Conservation (phyloP, 2,329 filamentous ascomycete genomes). For the Pseudohalonectria lignicola region DNA sequence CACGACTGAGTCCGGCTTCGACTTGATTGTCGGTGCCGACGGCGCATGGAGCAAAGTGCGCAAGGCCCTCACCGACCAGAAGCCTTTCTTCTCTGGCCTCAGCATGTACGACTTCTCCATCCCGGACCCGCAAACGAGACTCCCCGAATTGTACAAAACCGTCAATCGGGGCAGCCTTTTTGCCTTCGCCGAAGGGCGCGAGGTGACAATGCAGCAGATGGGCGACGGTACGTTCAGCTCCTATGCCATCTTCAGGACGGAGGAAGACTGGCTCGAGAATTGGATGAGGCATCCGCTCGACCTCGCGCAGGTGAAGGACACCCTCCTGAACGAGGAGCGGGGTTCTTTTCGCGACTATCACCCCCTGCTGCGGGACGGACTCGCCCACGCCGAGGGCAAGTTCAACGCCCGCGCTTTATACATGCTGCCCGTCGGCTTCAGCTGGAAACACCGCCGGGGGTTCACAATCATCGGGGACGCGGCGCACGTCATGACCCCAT, state of each 20-base stretch:
- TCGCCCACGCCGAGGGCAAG: conserved; percentile 26
- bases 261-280: conserved; percentile 25
- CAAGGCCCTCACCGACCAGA: conserved; percentile 20
- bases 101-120: conserved; percentile 29
- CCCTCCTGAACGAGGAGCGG: conserved; percentile 16
- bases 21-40: conserved; percentile 23
- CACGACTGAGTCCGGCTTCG: conserved; percentile 21
- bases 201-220: conserved; percentile 30
- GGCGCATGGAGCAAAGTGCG: conserved; percentile 26
- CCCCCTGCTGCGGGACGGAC: conserved; percentile 25
- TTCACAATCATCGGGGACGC: conserved; percentile 48
- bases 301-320: conserved; percentile 23
- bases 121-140: conserved; percentile 24
- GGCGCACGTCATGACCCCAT: conserved; percentile 48
- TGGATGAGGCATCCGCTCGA: conserved; percentile 32
- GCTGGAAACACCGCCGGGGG: conserved; percentile 34
- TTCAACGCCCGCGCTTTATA: conserved; percentile 34
- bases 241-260: conserved; percentile 22
- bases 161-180: conserved; percentile 38
- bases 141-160: conserved; percentile 28
- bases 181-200: conserved; percentile 26
- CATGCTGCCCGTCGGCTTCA: conserved; percentile 36
- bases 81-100: conserved; percentile 34
- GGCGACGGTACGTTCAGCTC: conserved; percentile 33
- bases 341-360: conserved; percentile 25